Conservation (phyloP, 352 stramenopile species). For the Pythium coloratum region DNA sequence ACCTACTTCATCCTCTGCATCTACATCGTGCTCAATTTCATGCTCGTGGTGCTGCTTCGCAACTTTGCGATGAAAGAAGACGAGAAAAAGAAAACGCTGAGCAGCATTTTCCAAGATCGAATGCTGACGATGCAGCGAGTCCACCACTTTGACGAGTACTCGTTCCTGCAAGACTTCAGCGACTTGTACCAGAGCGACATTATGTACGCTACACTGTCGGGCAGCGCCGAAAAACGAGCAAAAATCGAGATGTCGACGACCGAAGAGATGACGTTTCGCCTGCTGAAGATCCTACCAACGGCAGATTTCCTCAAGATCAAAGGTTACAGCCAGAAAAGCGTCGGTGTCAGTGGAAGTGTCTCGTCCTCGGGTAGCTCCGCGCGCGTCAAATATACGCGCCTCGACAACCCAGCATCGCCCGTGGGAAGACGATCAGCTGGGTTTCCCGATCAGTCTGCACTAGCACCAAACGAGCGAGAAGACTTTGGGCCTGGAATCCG, state of each 20-base stretch:
- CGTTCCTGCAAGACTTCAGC: conserved; percentile 74
- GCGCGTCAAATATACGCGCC: conserved; percentile 26
- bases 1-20: conserved; percentile 69
- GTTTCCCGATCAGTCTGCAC: neutral
- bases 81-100: conserved; percentile 68
- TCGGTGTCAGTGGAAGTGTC: neutral
- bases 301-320: conserved; percentile 72
- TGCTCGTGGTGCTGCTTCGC: conserved; percentile 79
- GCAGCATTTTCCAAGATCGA: conserved; percentile 71
- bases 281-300: conserved; percentile 63
- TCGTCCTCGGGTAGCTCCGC: conserved; percentile 19
- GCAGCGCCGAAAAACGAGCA: conserved; percentile 54
- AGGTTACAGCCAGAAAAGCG: conserved; percentile 36
- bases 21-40: conserved; percentile 81
- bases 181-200: conserved; percentile 73
- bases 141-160: conserved; percentile 77
- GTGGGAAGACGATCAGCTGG: conserved; percentile 2
- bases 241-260: conserved; percentile 55
- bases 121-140: conserved; percentile 80
- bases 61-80: conserved; percentile 89
- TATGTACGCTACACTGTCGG: conserved; percentile 75
- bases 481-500: conserved; percentile 24
- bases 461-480: neutral
- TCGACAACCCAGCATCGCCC: conserved; percentile 23
- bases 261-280: conserved; percentile 58